Evolutionary conservation across 2,329 filamentous ascomycete species (phyloP), one percentile per base, ranked within the genome.

Genomic region (Knufia fluminis): DNA sequence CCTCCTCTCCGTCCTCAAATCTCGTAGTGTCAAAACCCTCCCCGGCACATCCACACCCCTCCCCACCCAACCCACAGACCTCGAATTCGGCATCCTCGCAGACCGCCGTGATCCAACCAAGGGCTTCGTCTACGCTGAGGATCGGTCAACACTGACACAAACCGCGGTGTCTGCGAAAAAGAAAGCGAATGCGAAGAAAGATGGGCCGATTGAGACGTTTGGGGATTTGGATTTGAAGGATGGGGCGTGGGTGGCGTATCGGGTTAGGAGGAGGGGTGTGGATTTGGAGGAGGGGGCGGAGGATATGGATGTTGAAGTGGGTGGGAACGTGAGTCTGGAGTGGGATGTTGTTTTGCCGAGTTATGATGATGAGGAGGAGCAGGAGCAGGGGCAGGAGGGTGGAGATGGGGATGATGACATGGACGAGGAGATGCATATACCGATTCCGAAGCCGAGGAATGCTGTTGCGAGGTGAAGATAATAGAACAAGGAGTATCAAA

Each of bases 281-380:
- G 31, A 48, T 14, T 20, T 49, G 12, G 42, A 51, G 20, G 48
- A 52, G 19, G 54, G 46, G 3, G 52, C 51, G 24, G 51, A 36
- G 26, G 35, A 48, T n/a, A 83, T 79, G 19, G 86, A 81, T 63
- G 85, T 89, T 1, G 88, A 97, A 64, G 78, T 97, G 3, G 84
- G 88, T 59, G 78, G 83, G 26, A 88, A 96, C 54, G 81, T 84
- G 1, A 80, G 40, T 23, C 38, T 24, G 87, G n/a, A 54, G 84
- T 20, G 88, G 94, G 56, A 59, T 73, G 61, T 64, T 14, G 48
- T 60, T 17, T 48, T 64, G 26, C 60, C 62, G 19, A 60, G 44
- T 36, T 61, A 60, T 22, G 61, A 63, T 17, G 61, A 63, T 40
- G 50, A 44, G 50, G 45, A 39, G 14, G 40, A 26, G 3, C 14